phyloP scores from a whole-genome alignment of 208 protist genomes.

The Trypanosoma conorhini region DNA sequence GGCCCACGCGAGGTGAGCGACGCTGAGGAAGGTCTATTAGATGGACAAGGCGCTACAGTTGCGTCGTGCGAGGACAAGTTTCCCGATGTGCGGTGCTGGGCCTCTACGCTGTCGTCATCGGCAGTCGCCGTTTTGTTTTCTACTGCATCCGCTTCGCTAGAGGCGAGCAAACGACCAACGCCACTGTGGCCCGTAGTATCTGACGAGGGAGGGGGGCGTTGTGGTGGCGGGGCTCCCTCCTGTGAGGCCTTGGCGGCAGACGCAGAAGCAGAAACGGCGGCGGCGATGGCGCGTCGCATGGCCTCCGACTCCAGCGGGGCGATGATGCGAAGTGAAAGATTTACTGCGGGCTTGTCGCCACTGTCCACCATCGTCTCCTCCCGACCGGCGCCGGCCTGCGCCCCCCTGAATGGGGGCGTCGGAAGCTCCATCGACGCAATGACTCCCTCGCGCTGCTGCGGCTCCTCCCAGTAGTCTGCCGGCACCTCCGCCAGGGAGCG shows the following conservation, averaged over 20 bases:
- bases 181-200: background rate
- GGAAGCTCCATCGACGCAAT: conserved; percentile 20
- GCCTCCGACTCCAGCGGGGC: conserved; percentile 19
- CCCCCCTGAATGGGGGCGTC: conserved; percentile 36
- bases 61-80: too few species aligned
- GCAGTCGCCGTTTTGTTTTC: too few species aligned
- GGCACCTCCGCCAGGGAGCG: conserved; percentile 31
- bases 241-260: background rate
- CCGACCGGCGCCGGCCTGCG: conserved; percentile 29
- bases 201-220: background rate
- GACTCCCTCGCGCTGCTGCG: conserved; percentile 16
- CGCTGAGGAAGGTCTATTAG: too few species aligned
- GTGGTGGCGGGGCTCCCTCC: background rate
- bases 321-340: conserved; percentile 23
- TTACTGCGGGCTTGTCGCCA: conserved; percentile 11
- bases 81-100: too few species aligned
- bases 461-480: conserved; percentile 28
- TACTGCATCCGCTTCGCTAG: too few species aligned
- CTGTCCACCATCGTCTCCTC: conserved; percentile 20
- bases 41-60: too few species aligned
- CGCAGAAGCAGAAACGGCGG: background rate
- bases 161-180: background rate
- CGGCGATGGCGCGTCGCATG: conserved; percentile 21
- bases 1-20: too few species aligned
- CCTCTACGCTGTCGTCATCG: too few species aligned